Evolutionary conservation across 345 rosid species (phyloP).

Genomic region (Salix brachista): DNA sequence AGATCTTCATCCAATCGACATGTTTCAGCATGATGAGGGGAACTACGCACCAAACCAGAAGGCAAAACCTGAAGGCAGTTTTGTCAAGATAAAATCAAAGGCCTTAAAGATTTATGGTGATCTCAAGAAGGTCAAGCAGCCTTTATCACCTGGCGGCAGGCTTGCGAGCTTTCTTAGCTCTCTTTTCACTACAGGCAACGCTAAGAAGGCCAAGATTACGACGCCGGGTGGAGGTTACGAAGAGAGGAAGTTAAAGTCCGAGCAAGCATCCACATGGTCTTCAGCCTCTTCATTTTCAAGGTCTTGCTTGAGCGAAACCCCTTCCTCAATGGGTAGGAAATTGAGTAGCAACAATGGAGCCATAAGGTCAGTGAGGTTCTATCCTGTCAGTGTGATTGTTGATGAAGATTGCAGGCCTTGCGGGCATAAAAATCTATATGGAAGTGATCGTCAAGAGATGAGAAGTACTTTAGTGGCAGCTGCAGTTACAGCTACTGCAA

Average conservation of each 20-base stretch:
- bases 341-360: conserved; percentile 12
- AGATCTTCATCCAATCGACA: not conserved
- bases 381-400: conserved; percentile 27
- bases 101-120: conserved; percentile 32
- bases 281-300: conserved; percentile 33
- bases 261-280: conserved; percentile 24
- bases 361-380: conserved; percentile 30
- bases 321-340: conserved; percentile 23
- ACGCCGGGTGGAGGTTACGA: not conserved
- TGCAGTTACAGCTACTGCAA: not conserved
- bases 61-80: conserved; percentile 16
- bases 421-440: conserved; percentile 22
- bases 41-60: conserved; percentile 3
- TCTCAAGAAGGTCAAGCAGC: conserved; percentile 30
- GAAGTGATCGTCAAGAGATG: conserved; percentile 1
- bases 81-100: conserved; percentile 23
- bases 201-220: conserved; percentile 28
- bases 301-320: conserved; percentile 34
- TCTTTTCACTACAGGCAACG: conserved; percentile 21
- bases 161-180: conserved; percentile 34
- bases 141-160: conserved; percentile 30
- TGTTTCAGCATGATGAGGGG: not conserved
- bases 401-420: conserved; percentile 33
- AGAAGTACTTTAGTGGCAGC: not conserved
- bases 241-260: conserved; percentile 13